Conservation (phyloP, 306 rosid species). For the Echinosophora koreensis region DNA sequence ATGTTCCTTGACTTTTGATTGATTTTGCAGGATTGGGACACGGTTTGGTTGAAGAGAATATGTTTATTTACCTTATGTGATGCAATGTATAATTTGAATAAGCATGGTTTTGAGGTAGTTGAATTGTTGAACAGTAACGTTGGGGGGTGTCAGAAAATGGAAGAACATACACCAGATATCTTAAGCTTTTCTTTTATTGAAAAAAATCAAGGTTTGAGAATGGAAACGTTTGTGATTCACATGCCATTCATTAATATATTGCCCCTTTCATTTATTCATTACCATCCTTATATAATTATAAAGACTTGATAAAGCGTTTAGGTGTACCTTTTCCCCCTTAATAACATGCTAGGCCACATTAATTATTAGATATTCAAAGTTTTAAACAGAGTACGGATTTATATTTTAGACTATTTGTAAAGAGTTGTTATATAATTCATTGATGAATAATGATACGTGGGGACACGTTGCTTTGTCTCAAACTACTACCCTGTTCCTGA, state of each 20-base stretch:
- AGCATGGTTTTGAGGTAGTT: constrained; percentile 34
- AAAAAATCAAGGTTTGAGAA: not conserved
- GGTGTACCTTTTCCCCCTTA: not conserved
- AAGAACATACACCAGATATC: not conserved
- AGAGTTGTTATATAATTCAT: not conserved
- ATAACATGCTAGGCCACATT: no score
- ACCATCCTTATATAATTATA: not conserved
- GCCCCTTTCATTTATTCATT: not conserved
- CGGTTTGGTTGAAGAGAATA: not conserved
- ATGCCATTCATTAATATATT: constrained; percentile 19
- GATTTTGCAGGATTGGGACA: constrained; percentile 27
- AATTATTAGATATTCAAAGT: no score
- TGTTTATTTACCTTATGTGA: not conserved
- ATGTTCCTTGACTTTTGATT: constrained; percentile 30
- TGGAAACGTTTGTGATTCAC: constrained; percentile 14
- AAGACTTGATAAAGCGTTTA: not conserved
- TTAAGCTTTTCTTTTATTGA: not conserved
- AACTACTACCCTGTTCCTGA: not conserved
- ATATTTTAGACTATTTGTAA: not conserved
- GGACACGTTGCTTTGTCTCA: not conserved
- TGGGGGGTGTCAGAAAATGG: constrained; percentile 1
- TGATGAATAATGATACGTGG: constrained; percentile 4
- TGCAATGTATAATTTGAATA: constrained; percentile 28
- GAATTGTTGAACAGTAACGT: not conserved
- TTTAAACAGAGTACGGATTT: no score